phyloP scores from a whole-genome alignment of 768 basidiomycete species.

The Lentinus tigrinus region DNA sequence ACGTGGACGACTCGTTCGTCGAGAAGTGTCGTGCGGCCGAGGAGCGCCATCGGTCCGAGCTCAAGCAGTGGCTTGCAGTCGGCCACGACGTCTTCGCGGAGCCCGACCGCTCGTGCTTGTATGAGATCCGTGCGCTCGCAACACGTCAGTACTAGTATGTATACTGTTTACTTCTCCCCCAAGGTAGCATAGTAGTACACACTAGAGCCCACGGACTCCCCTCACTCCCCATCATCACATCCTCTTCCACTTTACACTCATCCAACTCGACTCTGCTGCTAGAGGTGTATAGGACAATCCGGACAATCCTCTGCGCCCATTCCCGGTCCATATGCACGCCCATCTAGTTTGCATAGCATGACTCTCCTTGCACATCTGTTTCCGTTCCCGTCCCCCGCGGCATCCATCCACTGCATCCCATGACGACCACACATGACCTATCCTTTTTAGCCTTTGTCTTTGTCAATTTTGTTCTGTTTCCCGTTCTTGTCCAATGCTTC shows the following conservation, averaged over 20 bases:
- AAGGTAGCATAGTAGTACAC: neutral
- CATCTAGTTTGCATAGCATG: neutral
- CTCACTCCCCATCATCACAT: neutral
- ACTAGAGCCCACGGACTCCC: slow-evolving; percentile 1
- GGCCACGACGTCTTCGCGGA: slow-evolving; percentile 29
- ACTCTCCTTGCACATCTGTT: neutral
- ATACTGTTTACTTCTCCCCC: neutral
- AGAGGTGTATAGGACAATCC: slow-evolving; percentile 16
- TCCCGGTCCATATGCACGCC: neutral
- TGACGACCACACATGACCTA: slow-evolving; percentile 15
- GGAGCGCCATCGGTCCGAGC: slow-evolving; percentile 78
- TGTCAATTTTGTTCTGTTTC: neutral
- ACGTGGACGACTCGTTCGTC: slow-evolving; percentile 74
- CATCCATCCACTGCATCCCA: neutral
- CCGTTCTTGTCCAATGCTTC: neutral
- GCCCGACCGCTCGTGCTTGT: slow-evolving; percentile 64
- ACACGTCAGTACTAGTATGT: slow-evolving; percentile 71
- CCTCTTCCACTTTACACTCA: neutral
- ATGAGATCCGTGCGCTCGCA: slow-evolving; percentile 82
- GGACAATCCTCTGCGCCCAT: slow-evolving; percentile 2
- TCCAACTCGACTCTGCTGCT: neutral
- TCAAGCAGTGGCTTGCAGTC: slow-evolving; percentile 69
- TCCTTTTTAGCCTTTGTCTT: neutral
- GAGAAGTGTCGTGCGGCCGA: slow-evolving; percentile 75
- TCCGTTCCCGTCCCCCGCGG: neutral